These are phyloP conservation scores for Chondrostereum purpureum DNA, from an alignment of 1,284 basidiomycete genomes.

Conservation along the genomic window DNA sequence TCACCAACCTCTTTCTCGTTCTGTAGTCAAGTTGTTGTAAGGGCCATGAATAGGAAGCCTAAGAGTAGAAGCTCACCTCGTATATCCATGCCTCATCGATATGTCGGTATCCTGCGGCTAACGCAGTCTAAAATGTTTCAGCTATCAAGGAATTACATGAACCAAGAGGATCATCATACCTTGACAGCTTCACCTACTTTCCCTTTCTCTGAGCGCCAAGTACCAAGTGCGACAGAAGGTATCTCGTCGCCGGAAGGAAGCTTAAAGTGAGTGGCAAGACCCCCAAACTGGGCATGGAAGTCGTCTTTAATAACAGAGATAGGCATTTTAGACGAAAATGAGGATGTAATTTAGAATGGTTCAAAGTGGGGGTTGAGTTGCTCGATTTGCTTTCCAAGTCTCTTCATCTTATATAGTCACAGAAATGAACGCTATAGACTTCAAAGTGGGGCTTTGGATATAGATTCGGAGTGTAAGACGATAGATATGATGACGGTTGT, in stretches of 20 bases:
- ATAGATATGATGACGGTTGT: too few relatives aligned
- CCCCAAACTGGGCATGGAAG: too few relatives aligned
- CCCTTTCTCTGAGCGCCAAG: slow-evolving; percentile 47
- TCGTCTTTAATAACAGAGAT: too few relatives aligned
- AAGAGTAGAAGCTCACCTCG: slow-evolving; percentile 26
- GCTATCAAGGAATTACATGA: too few relatives aligned
- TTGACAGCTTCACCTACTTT: slow-evolving; percentile 57
- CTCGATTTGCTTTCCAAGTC: too few relatives aligned
- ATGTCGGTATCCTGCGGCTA: slow-evolving; percentile 61
- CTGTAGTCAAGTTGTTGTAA: slow-evolving; percentile 21
- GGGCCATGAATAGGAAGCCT: not conserved
- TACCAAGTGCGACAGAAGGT: slow-evolving; percentile 32
- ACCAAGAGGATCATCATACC: slow-evolving; percentile 23
- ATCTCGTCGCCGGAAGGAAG: slow-evolving; percentile 35
- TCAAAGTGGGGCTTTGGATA: too few relatives aligned
- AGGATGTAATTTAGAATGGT: too few relatives aligned
- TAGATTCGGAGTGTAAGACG: too few relatives aligned
- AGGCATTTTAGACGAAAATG: too few relatives aligned
- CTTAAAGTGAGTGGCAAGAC: slow-evolving; percentile 25
- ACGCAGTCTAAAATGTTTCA: slow-evolving; percentile 44
- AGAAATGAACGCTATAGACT: too few relatives aligned
- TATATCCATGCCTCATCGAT: slow-evolving; percentile 75
- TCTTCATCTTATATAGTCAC: too few relatives aligned
- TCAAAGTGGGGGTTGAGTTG: too few relatives aligned
- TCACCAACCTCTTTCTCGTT: slow-evolving; percentile 75